A percentile compares a stretch with the other conserved stretches of the same genome.
Conservation (phyloP, 2,329 filamentous ascomycete genomes). For the Alternaria sp. region DNA sequence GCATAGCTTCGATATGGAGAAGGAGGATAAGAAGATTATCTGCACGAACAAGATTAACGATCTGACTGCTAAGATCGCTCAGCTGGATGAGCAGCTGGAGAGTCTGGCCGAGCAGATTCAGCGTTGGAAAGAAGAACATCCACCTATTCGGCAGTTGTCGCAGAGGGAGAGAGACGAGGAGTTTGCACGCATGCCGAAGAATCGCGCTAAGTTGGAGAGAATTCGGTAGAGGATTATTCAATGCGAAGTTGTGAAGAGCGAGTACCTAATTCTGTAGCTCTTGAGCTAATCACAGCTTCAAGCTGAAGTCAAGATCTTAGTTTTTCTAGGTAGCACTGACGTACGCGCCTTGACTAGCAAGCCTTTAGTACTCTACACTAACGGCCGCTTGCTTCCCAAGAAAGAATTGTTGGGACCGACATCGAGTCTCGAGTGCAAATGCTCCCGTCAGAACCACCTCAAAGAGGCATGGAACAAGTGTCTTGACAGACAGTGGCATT, state of each 20-base stretch:
- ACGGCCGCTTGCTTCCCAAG: neutral
- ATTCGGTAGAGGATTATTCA: neutral
- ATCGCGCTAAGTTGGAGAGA: too few relatives aligned
- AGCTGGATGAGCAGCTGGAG: neutral
- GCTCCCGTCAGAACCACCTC: neutral
- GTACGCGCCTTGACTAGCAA: neutral
- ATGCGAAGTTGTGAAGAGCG: accelerated
- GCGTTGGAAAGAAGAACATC: neutral
- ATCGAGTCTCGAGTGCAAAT: neutral
- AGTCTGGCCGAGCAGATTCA: neutral
- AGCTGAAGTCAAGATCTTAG: neutral
- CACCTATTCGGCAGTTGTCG: too few relatives aligned
- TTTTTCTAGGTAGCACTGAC: neutral
- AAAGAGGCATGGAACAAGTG: neutral
- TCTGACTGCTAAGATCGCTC: neutral
- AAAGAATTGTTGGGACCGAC: neutral
- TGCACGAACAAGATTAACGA: neutral
- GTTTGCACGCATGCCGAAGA: too few relatives aligned
- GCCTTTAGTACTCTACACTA: neutral
- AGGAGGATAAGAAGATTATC: neutral
- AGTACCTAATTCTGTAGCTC: neutral
- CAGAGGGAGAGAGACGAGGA: too few relatives aligned
- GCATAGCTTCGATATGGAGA: neutral
- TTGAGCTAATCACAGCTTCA: neutral
- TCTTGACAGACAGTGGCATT: neutral